These are phyloP conservation scores for Solanum chacoense DNA, from an alignment of 305 asterid genomes.

Conservation along the genomic window DNA sequence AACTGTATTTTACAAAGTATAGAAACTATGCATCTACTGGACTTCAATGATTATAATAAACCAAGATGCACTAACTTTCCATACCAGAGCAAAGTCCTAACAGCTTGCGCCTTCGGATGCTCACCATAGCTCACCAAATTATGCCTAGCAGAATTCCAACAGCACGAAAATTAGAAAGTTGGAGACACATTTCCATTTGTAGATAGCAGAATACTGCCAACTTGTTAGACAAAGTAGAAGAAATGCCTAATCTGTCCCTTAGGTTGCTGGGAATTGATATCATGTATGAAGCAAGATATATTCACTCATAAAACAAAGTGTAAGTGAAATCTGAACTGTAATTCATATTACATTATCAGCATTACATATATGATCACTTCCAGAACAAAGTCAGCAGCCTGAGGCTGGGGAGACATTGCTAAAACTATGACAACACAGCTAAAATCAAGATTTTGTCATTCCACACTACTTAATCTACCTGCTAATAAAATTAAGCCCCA, in stretches of 20 bases:
- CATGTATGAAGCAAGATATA: neutral
- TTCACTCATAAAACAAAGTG: neutral
- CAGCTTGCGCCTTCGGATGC: conserved; percentile 87
- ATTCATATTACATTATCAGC: neutral
- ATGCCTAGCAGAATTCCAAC: conserved; percentile 16
- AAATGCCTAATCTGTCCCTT: neutral
- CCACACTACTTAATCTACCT: neutral
- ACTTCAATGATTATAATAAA: neutral
- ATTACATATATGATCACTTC: neutral
- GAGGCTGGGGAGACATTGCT: neutral
- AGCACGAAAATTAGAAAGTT: neutral
- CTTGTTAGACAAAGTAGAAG: neutral
- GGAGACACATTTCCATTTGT: neutral
- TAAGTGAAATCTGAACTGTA: neutral
- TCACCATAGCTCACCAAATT: conserved; percentile 49
- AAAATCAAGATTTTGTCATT: neutral
- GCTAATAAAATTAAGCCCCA: neutral
- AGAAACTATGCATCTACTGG: neutral
- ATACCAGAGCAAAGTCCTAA: conserved; percentile 64
- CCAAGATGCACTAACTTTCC: neutral
- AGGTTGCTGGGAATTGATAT: neutral
- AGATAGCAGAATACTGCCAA: neutral
- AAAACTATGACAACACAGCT: neutral
- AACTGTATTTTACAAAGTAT: neutral
- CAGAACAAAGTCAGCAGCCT: neutral